phyloP scores from a whole-genome alignment of 805 yeast species.

The Candida michaelii region DNA sequence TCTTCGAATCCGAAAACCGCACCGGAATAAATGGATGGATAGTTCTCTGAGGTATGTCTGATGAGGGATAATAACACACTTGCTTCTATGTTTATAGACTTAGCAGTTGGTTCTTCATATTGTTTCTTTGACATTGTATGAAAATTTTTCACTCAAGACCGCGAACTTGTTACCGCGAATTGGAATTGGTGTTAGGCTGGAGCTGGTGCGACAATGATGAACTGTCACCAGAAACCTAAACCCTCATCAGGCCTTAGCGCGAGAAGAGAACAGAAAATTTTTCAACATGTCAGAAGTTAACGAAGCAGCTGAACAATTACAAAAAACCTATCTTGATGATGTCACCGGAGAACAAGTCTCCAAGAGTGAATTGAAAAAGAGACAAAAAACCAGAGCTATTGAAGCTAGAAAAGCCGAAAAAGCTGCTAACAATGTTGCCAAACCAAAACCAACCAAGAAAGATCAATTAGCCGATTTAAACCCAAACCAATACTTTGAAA shows the following conservation, averaged over 20 bases:
- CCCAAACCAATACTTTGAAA: constrained; percentile 93
- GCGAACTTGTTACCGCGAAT: too few relatives aligned
- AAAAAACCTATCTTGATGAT: constrained; percentile 81
- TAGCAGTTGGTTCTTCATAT: constrained; percentile 37
- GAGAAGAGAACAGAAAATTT: constrained; percentile 1
- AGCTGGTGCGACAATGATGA: too few relatives aligned
- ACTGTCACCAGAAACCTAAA: too few relatives aligned
- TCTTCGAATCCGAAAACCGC: constrained; percentile 74
- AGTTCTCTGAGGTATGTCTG: constrained; percentile 64
- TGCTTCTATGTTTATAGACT: constrained; percentile 47
- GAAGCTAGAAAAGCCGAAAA: constrained; percentile 93
- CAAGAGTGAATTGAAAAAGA: constrained; percentile 92
- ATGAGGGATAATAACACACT: constrained; percentile 58
- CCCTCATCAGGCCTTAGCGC: too few relatives aligned
- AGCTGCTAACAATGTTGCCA: constrained; percentile 55
- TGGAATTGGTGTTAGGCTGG: too few relatives aligned
- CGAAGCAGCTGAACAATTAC: constrained; percentile 70
- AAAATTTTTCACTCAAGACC: neutral
- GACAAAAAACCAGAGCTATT: constrained; percentile 83
- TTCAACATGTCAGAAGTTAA: constrained; percentile 47
- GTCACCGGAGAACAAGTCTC: constrained; percentile 96
- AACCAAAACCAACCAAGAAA: constrained; percentile 53
- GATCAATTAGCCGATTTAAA: constrained; percentile 81
- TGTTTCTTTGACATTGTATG: constrained; percentile 1
- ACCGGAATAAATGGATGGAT: constrained; percentile 65